Conservation (phyloP, 805 yeast genomes). For the Hanseniaspora vineae region DNA sequence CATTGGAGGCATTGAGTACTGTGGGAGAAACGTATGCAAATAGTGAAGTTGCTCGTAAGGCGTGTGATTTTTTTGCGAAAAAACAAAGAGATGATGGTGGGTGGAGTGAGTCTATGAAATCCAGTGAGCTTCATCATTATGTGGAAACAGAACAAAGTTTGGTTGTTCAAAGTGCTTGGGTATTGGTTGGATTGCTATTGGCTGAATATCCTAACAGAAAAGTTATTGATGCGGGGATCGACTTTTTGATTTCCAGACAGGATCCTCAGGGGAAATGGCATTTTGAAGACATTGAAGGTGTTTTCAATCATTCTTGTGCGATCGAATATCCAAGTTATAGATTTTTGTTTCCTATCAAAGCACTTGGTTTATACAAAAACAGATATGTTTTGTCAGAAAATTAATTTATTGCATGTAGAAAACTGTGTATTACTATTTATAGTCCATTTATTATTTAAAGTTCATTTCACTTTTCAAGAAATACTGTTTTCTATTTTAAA, state of each 20-base stretch:
- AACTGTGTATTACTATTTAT: neutral
- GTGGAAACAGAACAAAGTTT: constrained; percentile 50
- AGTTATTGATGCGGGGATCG: constrained; percentile 51
- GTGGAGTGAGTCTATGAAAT: constrained; percentile 92
- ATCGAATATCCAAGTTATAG: constrained; percentile 93
- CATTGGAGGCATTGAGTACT: constrained; percentile 76
- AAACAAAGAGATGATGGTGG: constrained; percentile 87
- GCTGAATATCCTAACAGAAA: constrained; percentile 66
- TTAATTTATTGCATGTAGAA: neutral
- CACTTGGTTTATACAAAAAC: constrained; percentile 57
- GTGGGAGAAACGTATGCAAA: constrained; percentile 52
- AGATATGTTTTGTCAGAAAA: constrained; percentile 6
- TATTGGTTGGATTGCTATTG: constrained; percentile 61
- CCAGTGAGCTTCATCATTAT: constrained; percentile 70
- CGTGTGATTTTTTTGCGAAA: constrained; percentile 71
- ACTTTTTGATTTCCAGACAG: constrained; percentile 55
- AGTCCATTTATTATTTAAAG: neutral
- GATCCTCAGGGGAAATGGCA: constrained; percentile 63
- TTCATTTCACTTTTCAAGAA: constrained; percentile 9
- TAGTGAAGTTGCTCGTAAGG: constrained; percentile 48
- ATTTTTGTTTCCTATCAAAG: constrained; percentile 83
- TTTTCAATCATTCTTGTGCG: constrained; percentile 86
- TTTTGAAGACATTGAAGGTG: constrained; percentile 83
- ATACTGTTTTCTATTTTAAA: constrained; percentile 51
- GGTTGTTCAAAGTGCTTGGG: constrained; percentile 92